Evolutionary conservation across 2,329 filamentous ascomycete species (phyloP), one percentile per base, ranked within the genome.

Genomic region (Alternaria sp.): DNA sequence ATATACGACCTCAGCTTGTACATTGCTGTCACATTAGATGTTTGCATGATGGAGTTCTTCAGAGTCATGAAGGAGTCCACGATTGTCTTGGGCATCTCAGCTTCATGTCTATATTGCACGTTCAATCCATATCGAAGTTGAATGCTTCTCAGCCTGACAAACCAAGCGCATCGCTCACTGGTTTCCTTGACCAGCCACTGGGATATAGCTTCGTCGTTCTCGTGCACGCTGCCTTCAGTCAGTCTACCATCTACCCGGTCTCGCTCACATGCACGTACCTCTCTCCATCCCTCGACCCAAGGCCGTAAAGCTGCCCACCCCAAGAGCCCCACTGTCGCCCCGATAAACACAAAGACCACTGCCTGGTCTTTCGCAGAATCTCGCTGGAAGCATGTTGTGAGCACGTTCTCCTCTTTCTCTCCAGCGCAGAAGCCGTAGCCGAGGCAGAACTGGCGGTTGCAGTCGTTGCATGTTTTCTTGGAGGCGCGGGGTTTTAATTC

Each of bases 351-450:
- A 60, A 87, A 85, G 2, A 91, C 88, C 3, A 91, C 86, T 1
- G 86, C 83, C 72, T 89, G 82, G 66, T 91, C 88, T 71, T 90
- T 90, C 18, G 84, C 81, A n/a, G 87, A 89, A 73, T 91, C 88
- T 56, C 88, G 80, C 71, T 90, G 88, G 70, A 90, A 90, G 78
- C 88, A 91, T 9, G 85, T 88, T 5, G 88, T 88, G 59, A 87
- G 83, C 4, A 91, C 84, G 69, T 89, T 87, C 48, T 88, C 87
- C 68, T 88, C 87, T 67, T 85, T 86, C 20, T 84, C 86, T 32
- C 81, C 83, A 64, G 88, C 85, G 71, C 88, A 90, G 53, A 87
- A 79, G 53, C 87, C 83, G 66, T 89, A 89, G 56, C 84, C 82
- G 41, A 89, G 77, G 70, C 88, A 91, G 77, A 89, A 90, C 66